Base-by-base conservation (phyloP, 2,329 filamentous ascomycete genomes). In the Ceratocystis ficicola region DNA sequence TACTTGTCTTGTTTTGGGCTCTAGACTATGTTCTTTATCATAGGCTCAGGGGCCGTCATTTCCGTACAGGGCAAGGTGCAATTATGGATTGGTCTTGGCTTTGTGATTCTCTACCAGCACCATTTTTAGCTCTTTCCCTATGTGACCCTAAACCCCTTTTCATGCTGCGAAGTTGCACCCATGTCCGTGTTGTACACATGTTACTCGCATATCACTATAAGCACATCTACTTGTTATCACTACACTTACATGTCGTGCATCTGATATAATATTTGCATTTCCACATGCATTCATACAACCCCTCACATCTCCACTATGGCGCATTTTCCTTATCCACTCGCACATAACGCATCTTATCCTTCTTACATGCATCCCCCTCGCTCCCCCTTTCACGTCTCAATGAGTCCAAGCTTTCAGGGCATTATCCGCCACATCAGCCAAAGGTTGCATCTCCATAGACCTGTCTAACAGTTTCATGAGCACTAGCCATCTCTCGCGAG, bases 21-120 rank as follows among this genome's bases (percentile, higher is more conserved):
- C 15, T 50, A 50, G 46, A 25, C 20, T 52, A 25, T 15, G 25
- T 25, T 25, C 12, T 20, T 57, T 4, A n/a, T 57, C 7, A 30
- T 25, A 41, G 55, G 55, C n/a, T 59, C 55, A 59, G 55, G 55
- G 55, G 55, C 55, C 55, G 55, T 59, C 28, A 59, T 59, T 59
- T 59, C 55, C 55, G 28, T 36, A 28, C 17, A 12, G 30, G 32
- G 28, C 17, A 32, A 59, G 32, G 17, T 59, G 32, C 55, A 36
- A 17, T 17, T 36, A 59, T 5, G 30, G 7, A n/a, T 17, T 32
- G 28, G 55, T 32, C 55, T 36, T 59, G 55, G 28, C 55, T 20
- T 59, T 59, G 15, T 2, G 55, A 30, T 32, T 25, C 22, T 57
- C 36, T 28, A 22, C 22, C 4, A 59, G 5, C 7, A 7, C 36